Evolutionary conservation across 2,329 filamentous ascomycete genomes (phyloP).

Genomic region (Cordyceps tenuipes): DNA sequence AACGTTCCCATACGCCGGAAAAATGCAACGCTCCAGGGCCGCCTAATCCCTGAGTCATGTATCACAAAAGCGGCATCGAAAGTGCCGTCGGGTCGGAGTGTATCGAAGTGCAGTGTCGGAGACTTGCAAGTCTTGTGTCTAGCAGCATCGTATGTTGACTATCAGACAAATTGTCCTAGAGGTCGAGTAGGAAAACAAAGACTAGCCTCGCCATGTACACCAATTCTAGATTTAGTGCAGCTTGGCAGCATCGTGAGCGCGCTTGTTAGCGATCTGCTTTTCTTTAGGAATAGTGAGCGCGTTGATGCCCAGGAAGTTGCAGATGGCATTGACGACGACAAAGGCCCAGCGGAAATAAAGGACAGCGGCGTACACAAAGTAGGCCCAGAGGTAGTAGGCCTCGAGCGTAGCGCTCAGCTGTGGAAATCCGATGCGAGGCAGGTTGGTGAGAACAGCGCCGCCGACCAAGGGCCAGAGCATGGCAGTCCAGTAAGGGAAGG

Average conservation of each 20-base stretch:
- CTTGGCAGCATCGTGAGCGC: slow-evolving; percentile 31
- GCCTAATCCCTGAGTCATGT: neutral
- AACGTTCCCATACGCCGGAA: slow-evolving; percentile 9
- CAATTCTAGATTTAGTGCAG: slow-evolving; percentile 19
- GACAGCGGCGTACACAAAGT: slow-evolving; percentile 74
- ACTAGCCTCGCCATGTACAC: neutral
- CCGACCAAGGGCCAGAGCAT: slow-evolving; percentile 81
- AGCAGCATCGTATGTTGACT: slow-evolving; percentile 4
- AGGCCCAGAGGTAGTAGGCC: slow-evolving; percentile 72
- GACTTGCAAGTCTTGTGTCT: slow-evolving; percentile 1
- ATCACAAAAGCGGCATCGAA: neutral
- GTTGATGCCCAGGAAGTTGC: slow-evolving; percentile 85
- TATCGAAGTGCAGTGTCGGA: neutral
- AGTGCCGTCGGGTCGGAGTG: neutral
- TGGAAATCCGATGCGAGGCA: slow-evolving; percentile 67
- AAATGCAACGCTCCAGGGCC: slow-evolving; percentile 11
- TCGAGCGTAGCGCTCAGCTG: slow-evolving; percentile 59
- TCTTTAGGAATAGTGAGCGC: slow-evolving; percentile 74
- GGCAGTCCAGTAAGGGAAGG: slow-evolving; percentile 94
- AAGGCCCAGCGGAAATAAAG: slow-evolving; percentile 92
- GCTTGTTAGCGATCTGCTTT: slow-evolving; percentile 49
- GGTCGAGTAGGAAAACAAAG: neutral
- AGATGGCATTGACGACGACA: slow-evolving; percentile 84
- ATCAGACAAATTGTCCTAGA: neutral
- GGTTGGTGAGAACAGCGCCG: slow-evolving; percentile 73